Evolutionary conservation across 371 early-diverging fungal genomes (phyloP).

Genomic region (Syncephalastrum sp.): DNA sequence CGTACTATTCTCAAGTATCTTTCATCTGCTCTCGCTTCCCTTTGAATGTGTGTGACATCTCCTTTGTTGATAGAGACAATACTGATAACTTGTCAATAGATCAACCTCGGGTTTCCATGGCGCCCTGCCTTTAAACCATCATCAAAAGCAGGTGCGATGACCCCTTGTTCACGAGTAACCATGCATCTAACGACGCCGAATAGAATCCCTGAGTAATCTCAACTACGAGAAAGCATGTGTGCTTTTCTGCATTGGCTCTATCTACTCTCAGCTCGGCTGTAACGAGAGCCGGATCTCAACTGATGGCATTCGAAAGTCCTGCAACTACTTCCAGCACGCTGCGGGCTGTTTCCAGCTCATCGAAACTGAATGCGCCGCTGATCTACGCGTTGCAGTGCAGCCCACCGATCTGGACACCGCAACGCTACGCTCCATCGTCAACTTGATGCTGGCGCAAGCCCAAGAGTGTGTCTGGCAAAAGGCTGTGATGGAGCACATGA

Average conservation of each 20-base stretch:
- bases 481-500: conserved; percentile 76
- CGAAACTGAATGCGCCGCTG: conserved; percentile 52
- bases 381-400: conserved; percentile 52
- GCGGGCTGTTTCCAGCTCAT: conserved; percentile 82
- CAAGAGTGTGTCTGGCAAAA: conserved; percentile 90
- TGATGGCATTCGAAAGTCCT: conserved; percentile 79
- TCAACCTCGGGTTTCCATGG: conserved; percentile 18
- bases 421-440: conserved; percentile 62
- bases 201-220: conserved; percentile 50
- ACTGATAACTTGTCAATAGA: conserved; percentile 8
- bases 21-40: conserved; percentile 47
- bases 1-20: conserved; percentile 45
- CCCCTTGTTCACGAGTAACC: neutral
- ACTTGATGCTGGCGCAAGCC: conserved; percentile 87
- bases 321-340: conserved; percentile 78
- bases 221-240: conserved; percentile 84
- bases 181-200: neutral
- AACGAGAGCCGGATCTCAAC: conserved; percentile 61
- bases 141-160: conserved; percentile 8
- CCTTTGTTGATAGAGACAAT: conserved; percentile 3
- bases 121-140: conserved; percentile 13
- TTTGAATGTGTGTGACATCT: conserved; percentile 31
- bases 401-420: conserved; percentile 56
- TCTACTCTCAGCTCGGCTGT: conserved; percentile 79
- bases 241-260: conserved; percentile 81